A percentile compares a stretch with the other conserved stretches of the same genome.
Conservation (phyloP, 305 asterid species). For the Salvia sclarea region DNA sequence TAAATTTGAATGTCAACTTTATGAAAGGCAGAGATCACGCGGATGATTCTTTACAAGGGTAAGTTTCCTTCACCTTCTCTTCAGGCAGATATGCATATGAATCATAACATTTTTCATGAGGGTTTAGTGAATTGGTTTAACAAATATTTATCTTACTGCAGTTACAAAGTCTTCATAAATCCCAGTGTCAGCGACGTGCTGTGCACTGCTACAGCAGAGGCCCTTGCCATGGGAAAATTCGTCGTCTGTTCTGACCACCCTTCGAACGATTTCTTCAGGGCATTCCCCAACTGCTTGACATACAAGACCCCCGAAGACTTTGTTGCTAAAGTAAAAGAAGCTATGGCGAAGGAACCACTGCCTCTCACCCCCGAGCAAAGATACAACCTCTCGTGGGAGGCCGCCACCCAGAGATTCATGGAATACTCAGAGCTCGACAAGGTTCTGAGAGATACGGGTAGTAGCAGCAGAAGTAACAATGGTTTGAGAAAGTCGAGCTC, state of each 20-base stretch:
- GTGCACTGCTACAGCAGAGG: constrained; percentile 99
- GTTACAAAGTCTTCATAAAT: constrained; percentile 91
- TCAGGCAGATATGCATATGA: not conserved
- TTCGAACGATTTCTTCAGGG: constrained; percentile 89
- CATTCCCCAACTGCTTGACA: constrained; percentile 88
- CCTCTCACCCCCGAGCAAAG: constrained; percentile 85
- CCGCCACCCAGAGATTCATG: constrained; percentile 93
- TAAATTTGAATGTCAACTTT: constrained; percentile 79
- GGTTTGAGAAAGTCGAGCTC: constrained; percentile 57
- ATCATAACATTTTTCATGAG: not conserved
- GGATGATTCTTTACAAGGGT: constrained; percentile 91
- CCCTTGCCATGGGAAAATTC: constrained; percentile 99
- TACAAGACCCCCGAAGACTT: constrained; percentile 89
- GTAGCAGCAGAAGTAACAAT: constrained; percentile 28
- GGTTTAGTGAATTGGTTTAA: not conserved
- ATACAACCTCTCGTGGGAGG: constrained; percentile 94
- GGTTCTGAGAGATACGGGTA: constrained; percentile 43
- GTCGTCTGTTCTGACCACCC: constrained; percentile 98
- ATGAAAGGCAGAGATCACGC: constrained; percentile 99
- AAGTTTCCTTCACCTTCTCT: constrained; percentile 34
- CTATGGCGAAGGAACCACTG: constrained; percentile 86
- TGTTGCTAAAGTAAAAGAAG: constrained; percentile 83
- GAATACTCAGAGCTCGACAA: constrained; percentile 76
- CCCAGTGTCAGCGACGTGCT: constrained; percentile 97
- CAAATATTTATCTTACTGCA: constrained; percentile 38